phyloP scores from a whole-genome alignment of 805 yeast genomes.

The Wickerhamiella kurtzmanii region DNA sequence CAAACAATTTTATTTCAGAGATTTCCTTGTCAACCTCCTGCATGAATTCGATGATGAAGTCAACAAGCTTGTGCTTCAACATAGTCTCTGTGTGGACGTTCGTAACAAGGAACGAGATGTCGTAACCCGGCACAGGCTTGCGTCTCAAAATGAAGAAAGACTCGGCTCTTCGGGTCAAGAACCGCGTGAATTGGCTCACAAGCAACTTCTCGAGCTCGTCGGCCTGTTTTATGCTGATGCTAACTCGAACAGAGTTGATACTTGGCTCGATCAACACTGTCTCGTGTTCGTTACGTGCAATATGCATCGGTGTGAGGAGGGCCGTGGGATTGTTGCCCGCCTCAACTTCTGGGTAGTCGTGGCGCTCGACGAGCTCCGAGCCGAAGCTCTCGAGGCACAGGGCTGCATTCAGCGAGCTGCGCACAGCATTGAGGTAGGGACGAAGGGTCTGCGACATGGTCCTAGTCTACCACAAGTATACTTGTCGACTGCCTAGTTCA shows the following conservation, averaged over 20 bases:
- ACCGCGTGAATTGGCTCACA: conserved; percentile 88
- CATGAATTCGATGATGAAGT: conserved; percentile 95
- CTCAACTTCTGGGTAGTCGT: conserved; percentile 93
- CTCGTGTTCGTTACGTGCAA: conserved; percentile 89
- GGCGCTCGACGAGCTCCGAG: conserved; percentile 91
- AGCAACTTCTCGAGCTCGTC: conserved; percentile 92
- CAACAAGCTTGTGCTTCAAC: conserved; percentile 90
- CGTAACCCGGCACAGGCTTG: conserved; percentile 80
- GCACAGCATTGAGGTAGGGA: conserved; percentile 88
- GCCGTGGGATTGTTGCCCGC: conserved; percentile 72
- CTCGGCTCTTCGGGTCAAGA: conserved; percentile 91
- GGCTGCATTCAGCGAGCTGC: conserved; percentile 87
- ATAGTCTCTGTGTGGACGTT: conserved; percentile 90
- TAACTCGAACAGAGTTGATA: conserved; percentile 80
- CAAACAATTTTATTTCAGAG: conserved; percentile 92
- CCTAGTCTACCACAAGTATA: too few relatives aligned
- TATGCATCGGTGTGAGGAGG: conserved; percentile 72
- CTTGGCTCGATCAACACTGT: conserved; percentile 86
- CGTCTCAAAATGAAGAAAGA: conserved; percentile 84
- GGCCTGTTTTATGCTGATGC: conserved; percentile 89
- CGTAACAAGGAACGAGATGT: conserved; percentile 83
- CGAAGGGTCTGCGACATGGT: conserved; percentile 86
- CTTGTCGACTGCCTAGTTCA: too few relatives aligned
- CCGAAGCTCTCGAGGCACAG: conserved; percentile 85
- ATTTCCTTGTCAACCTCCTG: conserved; percentile 98